Evolutionary conservation across 352 stramenopile genomes (phyloP).

Genomic region (Globisporangium recalcitrans): DNA sequence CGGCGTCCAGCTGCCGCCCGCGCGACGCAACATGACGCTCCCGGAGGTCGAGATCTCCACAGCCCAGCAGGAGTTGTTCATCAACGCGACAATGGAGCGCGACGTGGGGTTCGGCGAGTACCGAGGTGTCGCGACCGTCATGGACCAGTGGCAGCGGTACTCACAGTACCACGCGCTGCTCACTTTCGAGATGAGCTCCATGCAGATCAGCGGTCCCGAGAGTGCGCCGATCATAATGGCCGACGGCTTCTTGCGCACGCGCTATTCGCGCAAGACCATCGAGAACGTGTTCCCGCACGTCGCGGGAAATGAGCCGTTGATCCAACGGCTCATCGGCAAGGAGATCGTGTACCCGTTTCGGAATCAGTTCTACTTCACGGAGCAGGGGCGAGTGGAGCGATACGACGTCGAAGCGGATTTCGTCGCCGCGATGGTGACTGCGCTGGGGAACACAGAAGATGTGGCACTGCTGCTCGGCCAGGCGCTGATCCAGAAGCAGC

Average conservation of each 20-base stretch:
- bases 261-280: conserved; percentile 40
- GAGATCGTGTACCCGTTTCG: conserved; percentile 35
- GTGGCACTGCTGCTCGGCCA: conserved; percentile 30
- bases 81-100: conserved; percentile 5
- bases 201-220: conserved; percentile 18
- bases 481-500: conserved; percentile 25
- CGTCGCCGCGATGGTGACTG: conserved; percentile 28
- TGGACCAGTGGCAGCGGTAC: conserved; percentile 22
- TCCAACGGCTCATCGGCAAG: conserved; percentile 38
- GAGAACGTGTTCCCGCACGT: conserved; percentile 42
- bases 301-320: conserved; percentile 25
- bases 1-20: conserved; percentile 5
- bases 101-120: conserved; percentile 17
- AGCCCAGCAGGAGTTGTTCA: conserved; percentile 10
- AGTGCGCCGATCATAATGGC: conserved; percentile 21
- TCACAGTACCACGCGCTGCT: conserved; percentile 15
- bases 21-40: neutral
- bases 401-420: conserved; percentile 34
- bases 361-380: conserved; percentile 35
- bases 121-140: conserved; percentile 7
- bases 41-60: neutral
- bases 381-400: conserved; percentile 19
- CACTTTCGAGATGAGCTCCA: neutral
- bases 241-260: conserved; percentile 27
- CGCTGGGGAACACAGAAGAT: conserved; percentile 27